phyloP scores from a whole-genome alignment of 192 early-diverging fungal species.

The Rhizoclosmatium globosum region DNA sequence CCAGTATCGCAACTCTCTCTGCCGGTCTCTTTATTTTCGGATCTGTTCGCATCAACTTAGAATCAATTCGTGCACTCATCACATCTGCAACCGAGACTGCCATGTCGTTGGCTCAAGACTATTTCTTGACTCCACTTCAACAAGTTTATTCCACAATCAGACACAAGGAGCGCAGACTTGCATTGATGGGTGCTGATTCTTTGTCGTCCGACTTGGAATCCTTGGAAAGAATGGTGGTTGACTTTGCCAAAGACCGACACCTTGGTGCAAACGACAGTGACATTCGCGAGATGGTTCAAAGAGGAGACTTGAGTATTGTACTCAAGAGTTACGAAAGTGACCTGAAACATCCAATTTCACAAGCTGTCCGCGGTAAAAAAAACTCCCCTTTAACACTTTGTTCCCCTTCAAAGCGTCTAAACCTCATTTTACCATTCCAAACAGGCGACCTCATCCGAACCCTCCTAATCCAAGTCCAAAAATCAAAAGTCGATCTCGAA shows the following conservation, averaged over 20 bases:
- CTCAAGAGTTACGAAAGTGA: slow-evolving; percentile 81
- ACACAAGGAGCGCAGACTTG: slow-evolving; percentile 79
- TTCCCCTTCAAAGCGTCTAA: background rate
- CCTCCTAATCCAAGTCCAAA: slow-evolving; percentile 76
- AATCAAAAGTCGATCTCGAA: slow-evolving; percentile 93
- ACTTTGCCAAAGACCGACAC: slow-evolving; percentile 73
- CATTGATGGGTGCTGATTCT: slow-evolving; percentile 77
- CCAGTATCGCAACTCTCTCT: too few species aligned
- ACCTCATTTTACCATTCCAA: background rate
- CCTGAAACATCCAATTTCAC: slow-evolving; percentile 63
- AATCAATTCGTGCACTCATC: slow-evolving; percentile 53
- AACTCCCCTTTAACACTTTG: background rate
- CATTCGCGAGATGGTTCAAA: slow-evolving; percentile 65
- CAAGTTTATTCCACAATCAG: slow-evolving; percentile 83
- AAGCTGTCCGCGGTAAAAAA: slow-evolving; percentile 24
- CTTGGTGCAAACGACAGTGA: slow-evolving; percentile 35
- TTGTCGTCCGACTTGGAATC: slow-evolving; percentile 81
- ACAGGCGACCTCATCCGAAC: slow-evolving; percentile 53
- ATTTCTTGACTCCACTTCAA: slow-evolving; percentile 77
- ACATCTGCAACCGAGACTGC: slow-evolving; percentile 64
- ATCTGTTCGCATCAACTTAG: slow-evolving; percentile 52
- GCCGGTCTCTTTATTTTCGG: slow-evolving; percentile 26
- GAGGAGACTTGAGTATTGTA: slow-evolving; percentile 84
- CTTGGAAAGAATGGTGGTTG: slow-evolving; percentile 88
- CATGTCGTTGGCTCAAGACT: slow-evolving; percentile 75